Conservation (phyloP, 257 asterid genomes). For the Ilex aquifolium region DNA sequence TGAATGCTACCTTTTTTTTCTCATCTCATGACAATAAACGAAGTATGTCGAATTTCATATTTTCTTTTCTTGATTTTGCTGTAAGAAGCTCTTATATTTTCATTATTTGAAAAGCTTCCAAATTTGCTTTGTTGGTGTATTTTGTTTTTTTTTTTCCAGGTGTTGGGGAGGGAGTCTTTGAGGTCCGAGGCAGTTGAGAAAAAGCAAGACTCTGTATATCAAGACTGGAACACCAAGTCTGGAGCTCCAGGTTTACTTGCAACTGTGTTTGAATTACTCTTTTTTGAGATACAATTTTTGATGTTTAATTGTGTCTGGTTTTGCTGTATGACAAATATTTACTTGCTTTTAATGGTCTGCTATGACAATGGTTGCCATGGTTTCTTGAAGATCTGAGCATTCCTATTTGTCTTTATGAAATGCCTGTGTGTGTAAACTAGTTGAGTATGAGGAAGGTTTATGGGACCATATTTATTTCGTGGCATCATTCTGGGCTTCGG, state of each 20-base stretch:
- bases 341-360: neutral
- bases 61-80: neutral
- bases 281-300: neutral
- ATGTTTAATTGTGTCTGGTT: neutral
- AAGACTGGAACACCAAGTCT: conserved; percentile 35
- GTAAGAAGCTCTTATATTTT: neutral
- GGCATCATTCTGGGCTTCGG: too few relatives aligned
- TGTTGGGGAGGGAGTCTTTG: conserved; percentile 31
- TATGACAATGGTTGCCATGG: neutral
- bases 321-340: neutral
- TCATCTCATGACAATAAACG: neutral
- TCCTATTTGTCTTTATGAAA: too few relatives aligned
- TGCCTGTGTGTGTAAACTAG: too few relatives aligned
- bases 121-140: too few relatives aligned
- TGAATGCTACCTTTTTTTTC: too few relatives aligned
- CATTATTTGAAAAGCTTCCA: too few relatives aligned
- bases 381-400: too few relatives aligned
- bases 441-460: too few relatives aligned
- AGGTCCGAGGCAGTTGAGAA: conserved; percentile 25
- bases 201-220: conserved; percentile 40
- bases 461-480: too few relatives aligned
- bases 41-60: too few relatives aligned
- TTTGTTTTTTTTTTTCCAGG: conserved; percentile 24
- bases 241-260: conserved; percentile 35
- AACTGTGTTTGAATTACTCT: neutral